A percentile compares a stretch with the other conserved stretches of the same genome.
These are phyloP conservation scores for Cladosporium austrohemisphaericum DNA, from an alignment of 2,329 filamentous ascomycete genomes.

Conservation along the genomic window DNA sequence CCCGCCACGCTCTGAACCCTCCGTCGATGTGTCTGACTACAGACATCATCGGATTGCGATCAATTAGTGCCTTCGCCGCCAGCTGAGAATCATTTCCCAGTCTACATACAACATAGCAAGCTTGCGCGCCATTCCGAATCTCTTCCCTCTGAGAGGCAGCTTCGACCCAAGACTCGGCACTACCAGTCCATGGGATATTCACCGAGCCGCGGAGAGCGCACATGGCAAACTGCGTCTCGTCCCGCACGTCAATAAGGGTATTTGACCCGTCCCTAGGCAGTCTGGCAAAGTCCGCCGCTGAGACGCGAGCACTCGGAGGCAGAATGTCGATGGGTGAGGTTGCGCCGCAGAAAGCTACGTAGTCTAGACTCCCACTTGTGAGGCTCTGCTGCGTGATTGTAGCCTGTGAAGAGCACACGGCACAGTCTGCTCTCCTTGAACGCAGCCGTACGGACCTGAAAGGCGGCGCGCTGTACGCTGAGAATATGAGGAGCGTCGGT, in stretches of 20 bases:
- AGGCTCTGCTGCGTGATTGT: constrained; percentile 63
- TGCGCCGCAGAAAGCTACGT: constrained; percentile 79
- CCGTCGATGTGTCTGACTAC: constrained; percentile 66
- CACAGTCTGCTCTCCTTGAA: constrained; percentile 64
- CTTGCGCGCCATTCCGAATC: neutral
- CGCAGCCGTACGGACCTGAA: constrained; percentile 77
- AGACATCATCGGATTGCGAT: constrained; percentile 48
- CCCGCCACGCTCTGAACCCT: constrained; percentile 69
- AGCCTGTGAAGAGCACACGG: constrained; percentile 66
- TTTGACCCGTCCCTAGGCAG: constrained; percentile 24
- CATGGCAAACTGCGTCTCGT: constrained; percentile 79
- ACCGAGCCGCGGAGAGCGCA: constrained; percentile 71
- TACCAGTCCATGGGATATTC: constrained; percentile 65
- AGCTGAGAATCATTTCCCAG: constrained; percentile 77
- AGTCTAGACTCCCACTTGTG: constrained; percentile 67
- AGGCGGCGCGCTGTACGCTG: constrained; percentile 48
- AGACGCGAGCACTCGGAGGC: constrained; percentile 62
- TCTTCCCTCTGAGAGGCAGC: neutral
- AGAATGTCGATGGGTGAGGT: constrained; percentile 55
- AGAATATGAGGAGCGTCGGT: constrained; percentile 52
- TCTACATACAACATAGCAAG: constrained; percentile 60
- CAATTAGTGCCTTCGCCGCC: constrained; percentile 62
- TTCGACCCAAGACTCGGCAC: constrained; percentile 33
- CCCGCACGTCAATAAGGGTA: constrained; percentile 75
- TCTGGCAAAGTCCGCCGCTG: constrained; percentile 56